Evolutionary conservation across 2,329 filamentous ascomycete genomes (phyloP).

Genomic region (Mollisiaceae sp.): DNA sequence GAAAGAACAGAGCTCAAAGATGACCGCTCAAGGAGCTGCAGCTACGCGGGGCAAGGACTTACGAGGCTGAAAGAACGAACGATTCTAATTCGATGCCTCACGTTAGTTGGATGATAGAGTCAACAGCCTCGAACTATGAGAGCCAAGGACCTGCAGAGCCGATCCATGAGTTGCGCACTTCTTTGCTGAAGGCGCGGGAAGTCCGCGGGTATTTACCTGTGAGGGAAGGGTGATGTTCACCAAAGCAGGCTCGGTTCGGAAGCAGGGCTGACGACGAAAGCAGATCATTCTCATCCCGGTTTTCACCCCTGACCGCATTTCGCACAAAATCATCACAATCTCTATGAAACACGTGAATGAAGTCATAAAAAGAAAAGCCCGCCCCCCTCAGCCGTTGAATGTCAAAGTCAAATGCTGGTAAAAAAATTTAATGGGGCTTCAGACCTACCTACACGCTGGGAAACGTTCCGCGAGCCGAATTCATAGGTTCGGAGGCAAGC

Average conservation of each 20-base stretch:
- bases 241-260: constrained; percentile 1
- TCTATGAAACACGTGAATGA: neutral
- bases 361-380: neutral
- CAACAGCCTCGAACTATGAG: neutral
- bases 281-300: neutral
- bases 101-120: neutral
- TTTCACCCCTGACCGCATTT: neutral
- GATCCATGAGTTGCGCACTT: neutral
- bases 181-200: neutral
- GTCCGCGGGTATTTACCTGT: neutral
- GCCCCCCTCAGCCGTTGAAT: too few relatives aligned
- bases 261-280: neutral
- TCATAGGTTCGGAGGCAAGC: neutral
- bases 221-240: neutral
- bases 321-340: neutral
- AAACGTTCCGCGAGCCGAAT: neutral
- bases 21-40: constrained; percentile 1
- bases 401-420: too few relatives aligned
- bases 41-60: constrained; percentile 21
- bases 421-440: too few relatives aligned
- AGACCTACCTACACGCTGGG: too few relatives aligned
- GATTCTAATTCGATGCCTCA: neutral
- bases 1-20: constrained; percentile 3
- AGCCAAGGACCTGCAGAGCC: neutral
- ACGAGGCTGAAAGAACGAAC: constrained; percentile 24